Evolutionary conservation across 345 rosid species (phyloP).

Genomic region (Anastatica hierochuntica): DNA sequence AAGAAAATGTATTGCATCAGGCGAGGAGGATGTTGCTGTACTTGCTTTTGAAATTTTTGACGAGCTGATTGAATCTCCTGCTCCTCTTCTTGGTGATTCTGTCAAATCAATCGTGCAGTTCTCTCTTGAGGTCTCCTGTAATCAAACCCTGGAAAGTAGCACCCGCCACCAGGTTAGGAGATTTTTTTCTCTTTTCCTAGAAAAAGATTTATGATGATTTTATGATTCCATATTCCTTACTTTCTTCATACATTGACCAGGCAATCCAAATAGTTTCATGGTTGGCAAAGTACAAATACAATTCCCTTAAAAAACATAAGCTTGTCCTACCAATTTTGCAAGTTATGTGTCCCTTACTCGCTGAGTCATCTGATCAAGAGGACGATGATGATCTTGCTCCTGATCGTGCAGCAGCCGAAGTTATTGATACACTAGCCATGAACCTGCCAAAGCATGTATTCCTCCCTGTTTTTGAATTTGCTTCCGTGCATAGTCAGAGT

Average conservation of each 20-base stretch:
- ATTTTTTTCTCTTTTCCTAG: not conserved
- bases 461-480: constrained; percentile 68
- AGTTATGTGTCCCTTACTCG: constrained; percentile 96
- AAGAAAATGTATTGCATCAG: constrained; percentile 82
- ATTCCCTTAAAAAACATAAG: constrained; percentile 78
- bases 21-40: constrained; percentile 94
- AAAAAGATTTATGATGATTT: not conserved
- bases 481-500: constrained; percentile 66
- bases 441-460: constrained; percentile 86
- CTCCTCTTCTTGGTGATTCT: constrained; percentile 97
- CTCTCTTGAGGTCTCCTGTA: constrained; percentile 95
- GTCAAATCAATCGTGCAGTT: constrained; percentile 90
- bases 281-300: constrained; percentile 90
- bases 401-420: constrained; percentile 99
- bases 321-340: constrained; percentile 74
- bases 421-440: constrained; percentile 93
- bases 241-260: constrained; percentile 33
- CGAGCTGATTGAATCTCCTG: constrained; percentile 96
- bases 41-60: constrained; percentile 99
- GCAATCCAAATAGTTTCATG: constrained; percentile 98
- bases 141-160: constrained; percentile 64
- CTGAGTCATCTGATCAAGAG: constrained; percentile 61
- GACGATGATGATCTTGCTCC: constrained; percentile 97
- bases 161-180: constrained; percentile 89
- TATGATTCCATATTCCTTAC: constrained; percentile 11